Base-by-base conservation (phyloP, 2,329 filamentous ascomycete species). In the Venturia effusa region DNA sequence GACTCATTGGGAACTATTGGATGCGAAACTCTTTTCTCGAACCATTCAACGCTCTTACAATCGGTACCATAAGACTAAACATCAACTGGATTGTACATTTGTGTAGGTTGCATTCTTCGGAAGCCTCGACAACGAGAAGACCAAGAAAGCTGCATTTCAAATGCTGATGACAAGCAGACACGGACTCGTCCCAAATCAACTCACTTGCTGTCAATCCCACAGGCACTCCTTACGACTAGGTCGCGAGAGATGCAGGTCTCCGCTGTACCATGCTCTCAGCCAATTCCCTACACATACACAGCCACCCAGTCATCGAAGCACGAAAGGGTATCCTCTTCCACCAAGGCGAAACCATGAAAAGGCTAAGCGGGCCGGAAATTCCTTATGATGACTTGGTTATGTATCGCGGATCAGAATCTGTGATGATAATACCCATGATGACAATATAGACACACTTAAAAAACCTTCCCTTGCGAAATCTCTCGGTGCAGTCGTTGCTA, bases 1-100 rank as follows among this genome's bases (percentile, higher is more conserved):
- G 32, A 39, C 59, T 61, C 27, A 61, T 61, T 61, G 48, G 59
- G 39, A 61, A 39, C 24, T 39, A 61, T 61, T 37, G 45, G 59
- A 61, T 61, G 59, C 45, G 40, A 32, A 61, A 61, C 24, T 48
- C 45, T 22, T 61, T 41, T 34, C 59, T 43, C 32, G 59, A 61
- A 4, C 59, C 59, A 27, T 61, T 48, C 59, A 48, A 61, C 32
- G 27, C n/a, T 11, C 37, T 61, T 5, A 37, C 59, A 30, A 41
- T 61, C 30, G 17, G 22, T 39, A 61, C 59, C 32, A 30, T 7
- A 4, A 17, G 39, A 10, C 3, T 15, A 11, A 37, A 39, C 27
- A 45, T 27, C 10, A 45, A 61, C 19, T 27, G 59, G 13, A 32
- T 61, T 39, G 24, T 61, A 6, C 34, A 45, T 45, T 61, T 61